phyloP scores from a whole-genome alignment of 2,329 filamentous ascomycete genomes.

The Chrysoporthe austroafricana region DNA sequence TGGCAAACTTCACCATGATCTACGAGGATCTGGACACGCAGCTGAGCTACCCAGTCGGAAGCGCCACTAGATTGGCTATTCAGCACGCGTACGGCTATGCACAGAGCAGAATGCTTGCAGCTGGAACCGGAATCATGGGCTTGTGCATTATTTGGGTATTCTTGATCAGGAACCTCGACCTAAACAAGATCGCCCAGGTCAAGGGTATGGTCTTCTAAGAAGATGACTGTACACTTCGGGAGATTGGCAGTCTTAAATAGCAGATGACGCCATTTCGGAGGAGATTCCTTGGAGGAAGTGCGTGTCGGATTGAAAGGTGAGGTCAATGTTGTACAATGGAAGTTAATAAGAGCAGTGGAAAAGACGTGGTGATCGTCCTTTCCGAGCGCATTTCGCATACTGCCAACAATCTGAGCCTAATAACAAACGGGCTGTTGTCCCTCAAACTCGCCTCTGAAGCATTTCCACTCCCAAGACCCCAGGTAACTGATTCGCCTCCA shows the following conservation, averaged over 20 bases:
- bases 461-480: too few species aligned
- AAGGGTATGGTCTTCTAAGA: constrained; percentile 56
- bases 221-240: neutral
- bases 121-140: constrained; percentile 40
- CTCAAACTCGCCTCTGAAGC: too few species aligned
- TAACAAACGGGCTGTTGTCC: neutral
- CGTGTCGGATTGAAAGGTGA: neutral
- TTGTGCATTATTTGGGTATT: constrained; percentile 44
- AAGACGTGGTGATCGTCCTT: neutral
- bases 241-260: neutral
- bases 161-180: constrained; percentile 54
- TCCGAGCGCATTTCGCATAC: neutral
- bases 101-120: constrained; percentile 52
- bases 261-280: neutral
- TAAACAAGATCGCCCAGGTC: constrained; percentile 52
- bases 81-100: constrained; percentile 61
- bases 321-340: neutral
- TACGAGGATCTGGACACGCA: constrained; percentile 58
- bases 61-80: constrained; percentile 53
- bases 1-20: constrained; percentile 48
- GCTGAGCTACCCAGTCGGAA: constrained; percentile 52
- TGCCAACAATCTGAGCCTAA: neutral
- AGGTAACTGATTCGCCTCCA: too few species aligned
- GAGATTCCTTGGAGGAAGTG: neutral
- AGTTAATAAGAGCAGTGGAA: neutral